These are phyloP conservation scores for Nakaseomyces nivariensis DNA, from an alignment of 1,139 yeast species.

Conservation along the genomic window DNA sequence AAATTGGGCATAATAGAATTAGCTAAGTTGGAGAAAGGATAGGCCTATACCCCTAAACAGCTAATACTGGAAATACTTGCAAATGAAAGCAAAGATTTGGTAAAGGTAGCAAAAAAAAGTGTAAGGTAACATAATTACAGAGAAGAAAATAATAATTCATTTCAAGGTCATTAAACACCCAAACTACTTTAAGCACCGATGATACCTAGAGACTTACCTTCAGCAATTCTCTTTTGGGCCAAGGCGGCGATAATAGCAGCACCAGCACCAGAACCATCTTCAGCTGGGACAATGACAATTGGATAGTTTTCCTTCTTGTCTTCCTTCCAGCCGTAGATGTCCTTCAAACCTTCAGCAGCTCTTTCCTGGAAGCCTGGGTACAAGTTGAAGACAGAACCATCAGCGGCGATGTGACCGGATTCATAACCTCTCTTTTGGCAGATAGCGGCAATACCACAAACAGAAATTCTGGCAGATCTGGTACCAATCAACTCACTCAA, in stretches of 20 bases:
- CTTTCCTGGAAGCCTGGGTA: constrained; percentile 88
- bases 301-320: constrained; percentile 47
- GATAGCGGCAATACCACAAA: constrained; percentile 94
- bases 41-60: not conserved
- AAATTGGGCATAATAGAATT: not conserved
- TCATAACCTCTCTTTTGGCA: constrained; percentile 75
- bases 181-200: constrained; percentile 9
- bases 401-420: constrained; percentile 88
- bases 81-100: not conserved
- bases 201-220: constrained; percentile 68
- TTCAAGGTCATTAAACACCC: constrained; percentile 17
- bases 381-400: constrained; percentile 88
- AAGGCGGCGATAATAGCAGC: constrained; percentile 96
- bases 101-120: not conserved
- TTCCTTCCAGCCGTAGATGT: constrained; percentile 73
- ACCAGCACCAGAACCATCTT: constrained; percentile 98
- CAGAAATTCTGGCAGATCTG: constrained; percentile 85
- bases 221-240: constrained; percentile 64
- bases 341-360: constrained; percentile 82
- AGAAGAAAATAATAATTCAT: not conserved
- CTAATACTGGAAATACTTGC: not conserved
- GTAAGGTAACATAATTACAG: not conserved
- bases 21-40: not conserved
- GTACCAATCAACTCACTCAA: constrained; percentile 83
- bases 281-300: constrained; percentile 76